Conservation (phyloP, 495 filamentous ascomycete species). For the Platismatia glauca region DNA sequence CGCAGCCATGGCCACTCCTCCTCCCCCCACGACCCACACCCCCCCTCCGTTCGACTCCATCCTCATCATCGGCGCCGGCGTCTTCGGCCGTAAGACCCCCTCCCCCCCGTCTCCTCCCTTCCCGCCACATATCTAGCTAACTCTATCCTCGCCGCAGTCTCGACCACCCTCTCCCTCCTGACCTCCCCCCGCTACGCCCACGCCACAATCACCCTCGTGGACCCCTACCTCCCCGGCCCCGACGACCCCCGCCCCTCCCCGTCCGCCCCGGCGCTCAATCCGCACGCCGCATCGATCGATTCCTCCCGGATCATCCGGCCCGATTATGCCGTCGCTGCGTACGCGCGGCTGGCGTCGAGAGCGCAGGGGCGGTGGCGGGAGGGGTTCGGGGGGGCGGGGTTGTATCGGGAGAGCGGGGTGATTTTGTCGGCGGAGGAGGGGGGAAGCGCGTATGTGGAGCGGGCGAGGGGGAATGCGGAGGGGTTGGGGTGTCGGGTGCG, state of each 20-base stretch:
- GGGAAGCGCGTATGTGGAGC: conserved; percentile 55
- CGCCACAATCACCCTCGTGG: conserved; percentile 57
- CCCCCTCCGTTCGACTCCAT: conserved; percentile 36
- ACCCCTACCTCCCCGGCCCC: conserved; percentile 41
- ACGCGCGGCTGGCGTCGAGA: conserved; percentile 56
- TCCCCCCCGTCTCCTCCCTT: background rate
- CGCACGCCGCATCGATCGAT: conserved; percentile 65
- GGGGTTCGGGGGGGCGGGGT: conserved; percentile 41
- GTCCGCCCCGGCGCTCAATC: conserved; percentile 41
- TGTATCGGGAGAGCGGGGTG: conserved; percentile 71
- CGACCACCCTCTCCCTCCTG: conserved; percentile 56
- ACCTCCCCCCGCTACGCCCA: conserved; percentile 45
- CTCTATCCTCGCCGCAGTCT: conserved; percentile 37
- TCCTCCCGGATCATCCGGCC: conserved; percentile 69
- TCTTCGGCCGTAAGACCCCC: conserved; percentile 55
- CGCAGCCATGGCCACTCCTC: background rate
- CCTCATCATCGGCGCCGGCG: conserved; percentile 67
- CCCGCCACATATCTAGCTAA: background rate
- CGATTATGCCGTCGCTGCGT: conserved; percentile 69
- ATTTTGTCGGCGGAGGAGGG: conserved; percentile 48
- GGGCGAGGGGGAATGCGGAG: conserved; percentile 34
- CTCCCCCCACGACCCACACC: background rate
- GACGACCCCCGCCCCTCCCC: conserved; percentile 27
- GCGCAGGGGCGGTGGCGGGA: conserved; percentile 65
- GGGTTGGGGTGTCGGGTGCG: conserved; percentile 30